phyloP scores from a whole-genome alignment of 495 filamentous ascomycete genomes.

The Penicillium mononematosum region DNA sequence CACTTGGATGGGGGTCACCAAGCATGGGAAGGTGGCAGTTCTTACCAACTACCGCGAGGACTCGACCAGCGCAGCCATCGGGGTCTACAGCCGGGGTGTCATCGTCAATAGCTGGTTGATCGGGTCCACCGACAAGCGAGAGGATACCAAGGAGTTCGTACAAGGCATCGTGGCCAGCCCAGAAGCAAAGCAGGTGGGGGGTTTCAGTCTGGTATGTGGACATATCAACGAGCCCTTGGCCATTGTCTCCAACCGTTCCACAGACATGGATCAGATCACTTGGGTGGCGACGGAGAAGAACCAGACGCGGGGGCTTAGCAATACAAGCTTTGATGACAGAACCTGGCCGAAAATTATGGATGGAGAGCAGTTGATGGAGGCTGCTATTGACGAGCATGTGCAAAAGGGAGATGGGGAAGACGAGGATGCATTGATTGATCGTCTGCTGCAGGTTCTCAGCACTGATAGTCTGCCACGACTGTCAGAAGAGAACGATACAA shows the following conservation, averaged over 20 bases:
- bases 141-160: slow-evolving; percentile 63
- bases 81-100: slow-evolving; percentile 68
- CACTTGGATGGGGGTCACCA: slow-evolving; percentile 93
- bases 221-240: slow-evolving; percentile 74
- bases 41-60: slow-evolving; percentile 92
- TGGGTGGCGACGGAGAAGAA: slow-evolving; percentile 68
- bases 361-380: slow-evolving; percentile 51
- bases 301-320: slow-evolving; percentile 78
- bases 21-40: slow-evolving; percentile 78
- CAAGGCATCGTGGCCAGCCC: slow-evolving; percentile 56
- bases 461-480: slow-evolving; percentile 68
- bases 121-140: slow-evolving; percentile 23
- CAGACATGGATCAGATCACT: slow-evolving; percentile 50
- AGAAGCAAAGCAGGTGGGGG: slow-evolving; percentile 65
- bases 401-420: slow-evolving; percentile 37
- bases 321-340: slow-evolving; percentile 71
- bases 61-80: slow-evolving; percentile 49
- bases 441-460: slow-evolving; percentile 68
- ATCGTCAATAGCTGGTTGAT: slow-evolving; percentile 90
- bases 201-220: slow-evolving; percentile 90
- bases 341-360: slow-evolving; percentile 79
- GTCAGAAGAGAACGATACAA: slow-evolving; percentile 47
- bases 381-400: slow-evolving; percentile 48
- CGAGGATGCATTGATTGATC: slow-evolving; percentile 66
- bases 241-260: slow-evolving; percentile 85